Conservation (phyloP, 345 rosid genomes). For the Lepidium didymum region DNA sequence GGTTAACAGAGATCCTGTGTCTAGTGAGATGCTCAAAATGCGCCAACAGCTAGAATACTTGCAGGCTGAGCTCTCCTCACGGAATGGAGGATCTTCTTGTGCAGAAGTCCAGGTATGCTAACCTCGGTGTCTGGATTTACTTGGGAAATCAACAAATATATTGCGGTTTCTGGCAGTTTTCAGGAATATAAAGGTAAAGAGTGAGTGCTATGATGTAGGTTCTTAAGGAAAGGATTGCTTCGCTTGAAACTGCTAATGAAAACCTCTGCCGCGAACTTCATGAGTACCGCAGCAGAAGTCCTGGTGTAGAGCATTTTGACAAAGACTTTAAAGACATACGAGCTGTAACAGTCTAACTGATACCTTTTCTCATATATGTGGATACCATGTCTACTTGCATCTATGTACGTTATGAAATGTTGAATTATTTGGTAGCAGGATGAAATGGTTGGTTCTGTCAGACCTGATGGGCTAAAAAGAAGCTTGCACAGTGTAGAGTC, state of each 20-base stretch:
- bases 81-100: constrained; percentile 69
- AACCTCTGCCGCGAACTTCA: constrained; percentile 92
- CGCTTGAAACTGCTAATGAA: constrained; percentile 92
- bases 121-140: not conserved
- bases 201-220: constrained; percentile 35
- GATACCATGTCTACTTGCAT: not conserved
- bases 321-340: constrained; percentile 69
- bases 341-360: constrained; percentile 36
- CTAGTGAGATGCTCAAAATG: constrained; percentile 95
- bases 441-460: constrained; percentile 51
- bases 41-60: constrained; percentile 87
- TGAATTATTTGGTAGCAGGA: constrained; percentile 41
- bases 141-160: not conserved
- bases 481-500: constrained; percentile 78
- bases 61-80: constrained; percentile 95
- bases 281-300: constrained; percentile 65
- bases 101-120: constrained; percentile 73
- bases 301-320: constrained; percentile 48
- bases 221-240: constrained; percentile 84
- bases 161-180: not conserved
- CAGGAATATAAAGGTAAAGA: not conserved
- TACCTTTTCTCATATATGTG: not conserved
- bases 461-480: constrained; percentile 82
- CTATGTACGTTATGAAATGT: not conserved
- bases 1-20: constrained; percentile 97